phyloP scores from a whole-genome alignment of 352 stramenopile species.

The Plasmopara viticola region DNA sequence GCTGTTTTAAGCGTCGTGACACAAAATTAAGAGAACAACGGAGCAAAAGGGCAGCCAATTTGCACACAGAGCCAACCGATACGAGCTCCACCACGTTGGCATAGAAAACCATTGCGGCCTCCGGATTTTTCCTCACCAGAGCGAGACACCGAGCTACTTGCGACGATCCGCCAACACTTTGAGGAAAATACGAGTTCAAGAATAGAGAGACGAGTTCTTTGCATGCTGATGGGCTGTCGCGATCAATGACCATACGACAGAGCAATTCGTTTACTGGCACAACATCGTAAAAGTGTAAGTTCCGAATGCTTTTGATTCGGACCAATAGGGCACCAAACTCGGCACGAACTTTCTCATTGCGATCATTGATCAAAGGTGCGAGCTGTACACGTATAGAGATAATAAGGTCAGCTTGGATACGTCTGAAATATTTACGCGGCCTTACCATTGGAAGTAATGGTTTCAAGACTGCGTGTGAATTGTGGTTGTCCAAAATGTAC shows the following conservation, averaged over 20 bases:
- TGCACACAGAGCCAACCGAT: slow-evolving; percentile 78
- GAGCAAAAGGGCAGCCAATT: slow-evolving; percentile 65
- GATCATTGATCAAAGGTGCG: slow-evolving; percentile 75
- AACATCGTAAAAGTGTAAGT: slow-evolving; percentile 85
- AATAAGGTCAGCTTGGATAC: too few relatives aligned
- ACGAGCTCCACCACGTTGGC: slow-evolving; percentile 64
- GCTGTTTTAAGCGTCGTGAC: slow-evolving; percentile 46
- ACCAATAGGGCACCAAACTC: slow-evolving; percentile 74
- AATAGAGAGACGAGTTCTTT: slow-evolving; percentile 81
- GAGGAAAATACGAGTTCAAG: slow-evolving; percentile 84
- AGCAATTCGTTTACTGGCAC: slow-evolving; percentile 74
- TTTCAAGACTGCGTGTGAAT: slow-evolving; percentile 80
- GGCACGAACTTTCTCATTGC: slow-evolving; percentile 74
- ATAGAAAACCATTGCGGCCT: slow-evolving; percentile 81
- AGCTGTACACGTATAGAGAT: slow-evolving; percentile 27
- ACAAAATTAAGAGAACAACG: slow-evolving; percentile 77
- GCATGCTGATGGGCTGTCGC: slow-evolving; percentile 39
- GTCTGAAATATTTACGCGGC: not conserved
- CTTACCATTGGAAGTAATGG: slow-evolving; percentile 74
- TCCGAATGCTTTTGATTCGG: slow-evolving; percentile 83
- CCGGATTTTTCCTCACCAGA: slow-evolving; percentile 75
- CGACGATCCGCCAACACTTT: slow-evolving; percentile 68
- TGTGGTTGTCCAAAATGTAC: slow-evolving; percentile 85
- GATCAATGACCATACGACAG: slow-evolving; percentile 65
- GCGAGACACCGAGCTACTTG: slow-evolving; percentile 77